A percentile compares a stretch with the other conserved stretches of the same genome.
These are phyloP conservation scores for Wickerhamiella sergipiensis DNA, from an alignment of 805 yeast genomes.

Conservation along the genomic window DNA sequence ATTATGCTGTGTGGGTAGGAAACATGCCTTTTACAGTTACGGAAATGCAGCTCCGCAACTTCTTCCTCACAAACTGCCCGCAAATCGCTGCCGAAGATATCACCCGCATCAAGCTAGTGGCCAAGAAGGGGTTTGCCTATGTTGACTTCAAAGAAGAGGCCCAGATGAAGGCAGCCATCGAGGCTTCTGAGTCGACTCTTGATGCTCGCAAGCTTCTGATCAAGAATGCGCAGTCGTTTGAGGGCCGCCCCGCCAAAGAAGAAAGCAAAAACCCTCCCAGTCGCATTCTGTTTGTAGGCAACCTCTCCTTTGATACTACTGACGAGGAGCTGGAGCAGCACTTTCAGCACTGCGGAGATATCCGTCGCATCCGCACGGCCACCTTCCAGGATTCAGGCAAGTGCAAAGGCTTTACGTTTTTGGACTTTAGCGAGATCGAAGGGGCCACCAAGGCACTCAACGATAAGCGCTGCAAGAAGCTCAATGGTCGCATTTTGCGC, in stretches of 20 bases:
- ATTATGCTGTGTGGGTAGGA: slow-evolving; percentile 82
- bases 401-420: slow-evolving; percentile 91
- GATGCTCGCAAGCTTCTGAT: slow-evolving; percentile 80
- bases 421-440: slow-evolving; percentile 68
- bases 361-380: slow-evolving; percentile 78
- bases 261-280: slow-evolving; percentile 68
- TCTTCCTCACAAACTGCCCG: slow-evolving; percentile 40
- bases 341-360: slow-evolving; percentile 86
- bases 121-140: slow-evolving; percentile 68
- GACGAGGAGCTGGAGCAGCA: slow-evolving; percentile 64
- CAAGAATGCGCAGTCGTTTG: slow-evolving; percentile 65
- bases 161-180: slow-evolving; percentile 49
- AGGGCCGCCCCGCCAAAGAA: slow-evolving; percentile 66
- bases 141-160: slow-evolving; percentile 56
- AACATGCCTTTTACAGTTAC: slow-evolving; percentile 77
- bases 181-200: slow-evolving; percentile 54
- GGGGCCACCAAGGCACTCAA: slow-evolving; percentile 76
- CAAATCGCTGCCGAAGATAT: slow-evolving; percentile 45
- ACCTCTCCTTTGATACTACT: slow-evolving; percentile 82
- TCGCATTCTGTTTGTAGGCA: slow-evolving; percentile 81
- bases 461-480: slow-evolving; percentile 49
- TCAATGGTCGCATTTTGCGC: slow-evolving; percentile 64
- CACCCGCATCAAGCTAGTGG: slow-evolving; percentile 69
- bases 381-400: slow-evolving; percentile 95
- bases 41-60: slow-evolving; percentile 55